These are phyloP conservation scores for Globisporangium lucens DNA, from an alignment of 352 stramenopile species.

Conservation along the genomic window DNA sequence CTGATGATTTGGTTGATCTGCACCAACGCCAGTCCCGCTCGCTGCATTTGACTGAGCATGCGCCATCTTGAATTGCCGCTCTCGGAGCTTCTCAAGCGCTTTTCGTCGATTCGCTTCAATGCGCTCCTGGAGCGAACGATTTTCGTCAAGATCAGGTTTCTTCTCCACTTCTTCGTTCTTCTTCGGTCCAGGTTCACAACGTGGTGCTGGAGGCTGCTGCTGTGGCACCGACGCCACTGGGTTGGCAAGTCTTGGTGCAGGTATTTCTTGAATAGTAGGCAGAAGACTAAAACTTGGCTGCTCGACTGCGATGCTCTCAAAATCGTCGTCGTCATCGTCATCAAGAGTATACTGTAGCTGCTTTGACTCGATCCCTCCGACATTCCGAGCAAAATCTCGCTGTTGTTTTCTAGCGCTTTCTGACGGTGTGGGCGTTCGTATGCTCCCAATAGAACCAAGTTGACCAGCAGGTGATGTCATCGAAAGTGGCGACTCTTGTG, in stretches of 20 bases:
- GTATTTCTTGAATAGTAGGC: neutral
- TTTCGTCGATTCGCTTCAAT: conserved; percentile 68
- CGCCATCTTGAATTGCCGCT: conserved; percentile 27
- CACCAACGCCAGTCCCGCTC: neutral
- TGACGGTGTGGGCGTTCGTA: neutral
- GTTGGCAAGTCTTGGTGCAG: neutral
- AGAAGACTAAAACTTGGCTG: conserved; percentile 17
- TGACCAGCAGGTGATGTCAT: conserved; percentile 6
- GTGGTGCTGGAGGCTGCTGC: neutral
- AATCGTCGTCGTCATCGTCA: conserved; percentile 15
- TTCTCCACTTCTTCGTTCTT: neutral
- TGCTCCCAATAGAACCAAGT: neutral
- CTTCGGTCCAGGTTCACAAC: neutral
- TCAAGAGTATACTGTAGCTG: conserved; percentile 1
- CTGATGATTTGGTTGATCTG: neutral
- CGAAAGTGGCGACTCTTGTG: conserved; percentile 17
- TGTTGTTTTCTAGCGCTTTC: neutral
- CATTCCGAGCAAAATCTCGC: neutral
- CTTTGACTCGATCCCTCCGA: neutral
- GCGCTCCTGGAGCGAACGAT: conserved; percentile 32
- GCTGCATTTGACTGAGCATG: conserved; percentile 4
- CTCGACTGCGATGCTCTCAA: conserved; percentile 4
- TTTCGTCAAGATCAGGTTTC: conserved; percentile 7
- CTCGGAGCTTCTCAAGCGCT: conserved; percentile 54
- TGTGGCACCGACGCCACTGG: neutral